Conservation (phyloP, 2,329 filamentous ascomycete genomes). For the Clathrospora elynae region DNA sequence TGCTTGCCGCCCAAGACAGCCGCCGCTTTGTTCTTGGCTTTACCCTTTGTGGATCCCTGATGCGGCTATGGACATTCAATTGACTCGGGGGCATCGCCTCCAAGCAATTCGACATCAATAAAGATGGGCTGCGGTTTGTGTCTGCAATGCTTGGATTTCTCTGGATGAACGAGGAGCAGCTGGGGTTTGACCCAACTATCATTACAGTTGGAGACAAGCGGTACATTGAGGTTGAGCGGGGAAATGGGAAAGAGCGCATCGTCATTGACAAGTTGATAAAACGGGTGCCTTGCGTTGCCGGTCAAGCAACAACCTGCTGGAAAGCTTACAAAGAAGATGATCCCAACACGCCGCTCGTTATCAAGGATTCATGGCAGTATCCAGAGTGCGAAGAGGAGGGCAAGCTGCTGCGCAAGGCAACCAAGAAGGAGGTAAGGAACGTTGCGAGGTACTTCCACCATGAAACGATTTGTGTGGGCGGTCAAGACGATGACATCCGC, state of each 20-base stretch:
- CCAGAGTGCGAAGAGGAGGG: neutral
- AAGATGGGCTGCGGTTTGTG: conserved; percentile 51
- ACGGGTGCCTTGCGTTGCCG: conserved; percentile 15
- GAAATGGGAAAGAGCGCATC: conserved; percentile 29
- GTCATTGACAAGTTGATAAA: conserved; percentile 23
- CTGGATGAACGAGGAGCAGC: conserved; percentile 40
- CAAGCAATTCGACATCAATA: conserved; percentile 54
- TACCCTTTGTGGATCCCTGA: conserved; percentile 53
- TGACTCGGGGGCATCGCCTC: conserved; percentile 54
- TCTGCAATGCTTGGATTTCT: conserved; percentile 51
- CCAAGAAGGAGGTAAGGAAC: conserved; percentile 45
- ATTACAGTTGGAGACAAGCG: conserved; percentile 12
- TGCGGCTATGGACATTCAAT: conserved; percentile 57
- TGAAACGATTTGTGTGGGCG: conserved; percentile 44
- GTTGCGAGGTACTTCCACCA: conserved; percentile 53
- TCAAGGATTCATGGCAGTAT: neutral
- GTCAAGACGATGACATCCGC: neutral
- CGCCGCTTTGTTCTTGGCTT: conserved; percentile 54
- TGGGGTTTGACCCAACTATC: neutral
- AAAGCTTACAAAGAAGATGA: neutral
- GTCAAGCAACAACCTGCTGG: conserved; percentile 6
- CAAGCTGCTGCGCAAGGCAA: conserved; percentile 35
- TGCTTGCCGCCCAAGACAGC: conserved; percentile 42
- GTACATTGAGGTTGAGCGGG: conserved; percentile 50
- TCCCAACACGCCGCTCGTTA: neutral